phyloP scores from a whole-genome alignment of 1,284 basidiomycete species.

The Acaromyces ingoldii region DNA sequence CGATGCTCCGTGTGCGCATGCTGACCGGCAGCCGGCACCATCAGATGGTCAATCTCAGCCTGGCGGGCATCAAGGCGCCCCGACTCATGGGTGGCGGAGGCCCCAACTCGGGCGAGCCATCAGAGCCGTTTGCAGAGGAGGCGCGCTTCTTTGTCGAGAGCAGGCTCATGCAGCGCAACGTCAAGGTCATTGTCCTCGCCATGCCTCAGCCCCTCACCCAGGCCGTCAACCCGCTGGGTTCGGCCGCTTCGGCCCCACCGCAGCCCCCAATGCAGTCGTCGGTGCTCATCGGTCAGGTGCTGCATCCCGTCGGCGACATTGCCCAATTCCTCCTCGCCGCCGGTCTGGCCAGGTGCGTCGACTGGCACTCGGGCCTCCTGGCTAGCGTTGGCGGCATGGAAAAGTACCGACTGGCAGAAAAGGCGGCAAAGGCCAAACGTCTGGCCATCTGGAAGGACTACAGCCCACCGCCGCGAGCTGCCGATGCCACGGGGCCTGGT shows the following conservation, averaged over 20 bases:
- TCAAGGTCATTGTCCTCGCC: slow-evolving; percentile 81
- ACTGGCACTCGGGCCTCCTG: slow-evolving; percentile 97
- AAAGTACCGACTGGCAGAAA: slow-evolving; percentile 75
- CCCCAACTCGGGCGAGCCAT: slow-evolving; percentile 26
- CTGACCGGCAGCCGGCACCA: slow-evolving; percentile 82
- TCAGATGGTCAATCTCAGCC: slow-evolving; percentile 66
- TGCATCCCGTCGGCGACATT: slow-evolving; percentile 90
- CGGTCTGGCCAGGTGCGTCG: slow-evolving; percentile 85
- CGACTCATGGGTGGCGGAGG: slow-evolving; percentile 36
- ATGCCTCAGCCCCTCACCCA: slow-evolving; percentile 62
- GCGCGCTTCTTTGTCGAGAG: slow-evolving; percentile 92
- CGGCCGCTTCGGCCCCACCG: slow-evolving; percentile 56
- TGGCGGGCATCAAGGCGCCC: slow-evolving; percentile 43
- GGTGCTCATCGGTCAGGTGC: slow-evolving; percentile 83
- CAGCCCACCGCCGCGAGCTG: slow-evolving; percentile 19
- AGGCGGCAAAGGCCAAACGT: slow-evolving; percentile 74
- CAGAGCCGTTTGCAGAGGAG: slow-evolving; percentile 56
- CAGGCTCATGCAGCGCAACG: slow-evolving; percentile 79
- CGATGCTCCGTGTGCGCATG: slow-evolving; percentile 79
- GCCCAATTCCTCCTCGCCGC: slow-evolving; percentile 79
- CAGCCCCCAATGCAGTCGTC: slow-evolving; percentile 53
- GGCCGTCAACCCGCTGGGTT: slow-evolving; percentile 64
- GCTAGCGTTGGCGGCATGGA: slow-evolving; percentile 56
- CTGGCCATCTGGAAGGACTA: slow-evolving; percentile 70
- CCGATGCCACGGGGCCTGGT: slow-evolving; percentile 6